Evolutionary conservation across 1,139 yeast genomes (phyloP), one percentile per base, ranked within the genome.

Genomic region (Debaryomycetaceae sp.): DNA sequence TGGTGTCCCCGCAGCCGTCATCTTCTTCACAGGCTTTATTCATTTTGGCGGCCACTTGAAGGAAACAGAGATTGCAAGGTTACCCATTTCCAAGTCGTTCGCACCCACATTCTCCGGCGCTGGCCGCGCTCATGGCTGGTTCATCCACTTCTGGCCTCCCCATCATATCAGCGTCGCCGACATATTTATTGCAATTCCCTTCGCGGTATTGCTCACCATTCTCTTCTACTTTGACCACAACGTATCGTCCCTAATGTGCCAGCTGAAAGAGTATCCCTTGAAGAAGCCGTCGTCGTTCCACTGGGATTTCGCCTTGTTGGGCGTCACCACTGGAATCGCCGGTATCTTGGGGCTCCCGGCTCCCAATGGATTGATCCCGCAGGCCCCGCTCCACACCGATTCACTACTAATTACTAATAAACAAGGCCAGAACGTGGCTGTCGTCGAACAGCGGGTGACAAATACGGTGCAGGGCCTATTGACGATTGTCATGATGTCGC

Each of bases 351-450:
- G 98, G 0, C 65, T 90, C 2, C 98, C 97, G 0, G 86, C 96
- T 2, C 97, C 97, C 0, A 90, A 90, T 53, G 98, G 98, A 0
- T 60, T 90, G 23, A 87, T 90, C 25, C 98, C 98, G 0, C 98
- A 90, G 51, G 97, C 97, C 1, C 98, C 97, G 0, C 52, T 90
- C 25, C 98, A 90, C 45, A 86, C 97, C 0, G 71, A 68, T 31
- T 75, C 95, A 0, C 55, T 90, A 22, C 73, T 85, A 25, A 77
- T 83, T 4, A 68, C 66, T 37, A 71, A 72, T 52, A 57, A 65
- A 7, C 41, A 52, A 4, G 68, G 72, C 8, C 45, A 47, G 29
- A 62, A 73, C 2, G 46, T 60, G 1, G 60, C 73, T 3, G 90
- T 87, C 6, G 94, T 90, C 3, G 98, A 90, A 44, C 98, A 90